Base-by-base conservation (phyloP, 305 asterid species). In the Fraxinus velutina region DNA sequence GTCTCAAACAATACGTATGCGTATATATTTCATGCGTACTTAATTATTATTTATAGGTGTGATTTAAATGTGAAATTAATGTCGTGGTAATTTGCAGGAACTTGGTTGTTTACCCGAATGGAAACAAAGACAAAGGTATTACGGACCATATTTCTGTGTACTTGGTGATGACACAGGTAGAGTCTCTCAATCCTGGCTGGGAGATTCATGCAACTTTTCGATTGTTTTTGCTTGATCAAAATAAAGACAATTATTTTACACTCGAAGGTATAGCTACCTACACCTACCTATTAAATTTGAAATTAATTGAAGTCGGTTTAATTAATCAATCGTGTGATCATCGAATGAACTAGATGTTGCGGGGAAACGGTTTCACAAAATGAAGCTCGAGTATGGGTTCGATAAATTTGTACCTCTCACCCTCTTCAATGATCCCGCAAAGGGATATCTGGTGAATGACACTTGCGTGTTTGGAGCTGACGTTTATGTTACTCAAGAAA, bases 381-480 rank as follows among this genome's bases (percentile, higher is more conserved):
- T 84, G 90, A 92, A 90, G 83, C 82, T 30, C 8, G 90, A 88
- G 73, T 84, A 89, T 90, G 97, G 95, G n/a, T 91, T 90, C 79
- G 92, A 92, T 68, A 78, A 85, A 76, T 88, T 91, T 86, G 78
- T 91, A 27, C 87, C 92, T 73, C 88, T 88, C 13, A 57, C 80
- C 5, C 66, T 81, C 64, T 88, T 91, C 77, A 89, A 83, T 37
- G 88, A 92, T 78, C 78, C 89, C 22, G 76, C 76, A 55, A 88
- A 87, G 10, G 97, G 93, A 19, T 92, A 91, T 84, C 85, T 91
- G 47, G 84, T 88, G 0, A 64, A 89, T 4, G 93, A 90, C 82
- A 86, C 73, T 2, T 91, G 92, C 47, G 87, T 88, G 17, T 86
- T 90, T 77, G 97, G 93, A 55, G 92, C 91, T 12, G 96, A 92